Evolutionary conservation across 2,329 filamentous ascomycete species (phyloP), one percentile per base, ranked within the genome.

Genomic region (Talaromyces albobiverticillius): DNA sequence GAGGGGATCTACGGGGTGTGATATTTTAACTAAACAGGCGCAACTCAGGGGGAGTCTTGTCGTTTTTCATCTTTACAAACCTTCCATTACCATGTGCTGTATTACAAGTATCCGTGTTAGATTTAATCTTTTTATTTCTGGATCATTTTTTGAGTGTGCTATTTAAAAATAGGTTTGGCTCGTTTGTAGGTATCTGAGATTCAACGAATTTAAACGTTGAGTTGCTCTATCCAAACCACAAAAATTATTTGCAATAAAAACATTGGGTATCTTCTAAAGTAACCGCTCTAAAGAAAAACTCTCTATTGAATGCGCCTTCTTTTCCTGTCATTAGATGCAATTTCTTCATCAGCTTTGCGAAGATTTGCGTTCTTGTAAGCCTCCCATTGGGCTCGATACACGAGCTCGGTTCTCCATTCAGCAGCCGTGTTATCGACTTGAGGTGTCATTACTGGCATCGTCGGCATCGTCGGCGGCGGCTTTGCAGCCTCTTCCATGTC

Each of bases 311-410:
- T 22, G n/a, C 64, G 64, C 18, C 65, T 62, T 51, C 64, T 61
- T 56, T 73, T 74, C 18, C 55, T 62, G 25, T 61, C 62, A 54
- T 68, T 67, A 41, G 61, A 59, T 20, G 55, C 56, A 43, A 73
- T 52, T 2, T 68, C 64, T 9, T 68, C 63, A 14, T 68, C 60
- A 5, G 70, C 43, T 18, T 69, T 59, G 10, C 62, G 47, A 2
- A 61, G 54, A 7, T 64, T 64, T 32, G 62, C n/a, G n/a, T n/a
- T 58, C 1, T 68, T 68, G 53, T 68, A 70, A n/a, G 67, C 66
- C 60, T 83, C 80, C 81, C 81, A 83, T 29, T 76, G 71, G 16
- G 74, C 70, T 43, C 69, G 72, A 49, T 78, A 81, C 2, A 77
- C 62, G 1, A 72, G 68, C 47, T 66, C 69, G 23, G 70, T 69